phyloP scores from a whole-genome alignment of 768 basidiomycete genomes.

The Phlebiopsis flavidoalba region DNA sequence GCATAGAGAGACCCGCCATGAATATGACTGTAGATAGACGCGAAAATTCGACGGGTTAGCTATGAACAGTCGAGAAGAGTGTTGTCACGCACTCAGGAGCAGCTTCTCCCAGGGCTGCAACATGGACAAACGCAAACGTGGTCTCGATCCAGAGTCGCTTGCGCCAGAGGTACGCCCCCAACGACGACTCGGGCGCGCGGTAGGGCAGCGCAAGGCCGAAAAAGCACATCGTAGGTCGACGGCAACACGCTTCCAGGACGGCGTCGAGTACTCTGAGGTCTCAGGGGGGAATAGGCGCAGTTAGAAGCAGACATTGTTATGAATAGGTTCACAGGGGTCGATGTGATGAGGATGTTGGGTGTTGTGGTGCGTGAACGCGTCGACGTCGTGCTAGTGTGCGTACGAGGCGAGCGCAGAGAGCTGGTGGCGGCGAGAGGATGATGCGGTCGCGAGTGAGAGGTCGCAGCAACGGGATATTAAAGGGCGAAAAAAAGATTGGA shows the following conservation, averaged over 20 bases:
- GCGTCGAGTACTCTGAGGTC: conserved; percentile 3
- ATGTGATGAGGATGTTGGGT: no score
- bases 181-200: conserved; percentile 14
- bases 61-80: background rate
- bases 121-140: conserved; percentile 58
- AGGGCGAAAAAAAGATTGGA: no score
- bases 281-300: conserved; percentile 10
- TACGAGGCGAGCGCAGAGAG: no score
- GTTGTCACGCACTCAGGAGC: conserved; percentile 42
- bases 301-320: background rate
- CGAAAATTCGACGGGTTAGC: background rate
- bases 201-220: conserved; percentile 20
- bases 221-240: conserved; percentile 16
- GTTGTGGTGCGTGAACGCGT: no score
- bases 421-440: no score
- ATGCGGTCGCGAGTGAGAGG: no score
- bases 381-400: no score
- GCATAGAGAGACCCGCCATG: conserved; percentile 31
- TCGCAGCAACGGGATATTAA: no score
- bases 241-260: conserved; percentile 22
- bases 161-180: conserved; percentile 36
- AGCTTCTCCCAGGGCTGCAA: conserved; percentile 67
- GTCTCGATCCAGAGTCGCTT: conserved; percentile 50
- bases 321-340: no score
- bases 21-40: conserved; percentile 32